Evolutionary conservation across 495 filamentous ascomycete genomes (phyloP), one percentile per base, ranked within the genome.

Genomic region (Echria macrotheca): DNA sequence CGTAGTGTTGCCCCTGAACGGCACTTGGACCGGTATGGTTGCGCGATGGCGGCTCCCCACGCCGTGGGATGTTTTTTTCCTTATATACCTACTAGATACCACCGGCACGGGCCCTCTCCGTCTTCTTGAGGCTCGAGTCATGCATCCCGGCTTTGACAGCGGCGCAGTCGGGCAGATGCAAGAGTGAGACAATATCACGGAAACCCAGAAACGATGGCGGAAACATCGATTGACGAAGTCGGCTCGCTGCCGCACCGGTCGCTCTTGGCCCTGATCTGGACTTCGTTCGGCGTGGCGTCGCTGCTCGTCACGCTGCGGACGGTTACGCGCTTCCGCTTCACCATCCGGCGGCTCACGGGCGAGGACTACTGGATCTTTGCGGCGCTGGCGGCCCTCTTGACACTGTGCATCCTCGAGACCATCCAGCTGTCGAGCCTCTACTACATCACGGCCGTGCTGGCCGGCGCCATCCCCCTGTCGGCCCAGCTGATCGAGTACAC

Each of bases 301-400:
- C 22, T 66, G 15, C 67, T 77, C 53, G 65, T 71, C 28, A 33
- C 44, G 33, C 48, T 69, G 5, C 71, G 73, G 1, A 63, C 68
- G 10, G 39, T 49, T 10, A 68, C 72, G 47, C 71, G 73, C 26
- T 21, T 70, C 24, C 58, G 43, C 17, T 31, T 44, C 17, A 46
- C 62, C 40, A 44, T 57, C 24, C 52, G 64, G 11, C 50, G 64
- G 6, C 63, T 68, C 0, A 47, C 63, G 2, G 46, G 44, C 5
- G 73, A 77, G 41, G 73, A 77, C 50, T 71, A 67, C 53, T 73
- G 67, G 55, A 57, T 72, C 19, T 65, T 70, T 47, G 28, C 71
- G 11, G 69, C 67, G 4, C 52, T 69, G 18, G 49, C 57, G 0
- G 49, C 66, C 2, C 54, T 75, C 3, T 52, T 73, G 35, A 48